A percentile compares a stretch with the other conserved stretches of the same genome.
phyloP scores from a whole-genome alignment of 2,329 filamentous ascomycete genomes.

The Diaporthe aspalathi region DNA sequence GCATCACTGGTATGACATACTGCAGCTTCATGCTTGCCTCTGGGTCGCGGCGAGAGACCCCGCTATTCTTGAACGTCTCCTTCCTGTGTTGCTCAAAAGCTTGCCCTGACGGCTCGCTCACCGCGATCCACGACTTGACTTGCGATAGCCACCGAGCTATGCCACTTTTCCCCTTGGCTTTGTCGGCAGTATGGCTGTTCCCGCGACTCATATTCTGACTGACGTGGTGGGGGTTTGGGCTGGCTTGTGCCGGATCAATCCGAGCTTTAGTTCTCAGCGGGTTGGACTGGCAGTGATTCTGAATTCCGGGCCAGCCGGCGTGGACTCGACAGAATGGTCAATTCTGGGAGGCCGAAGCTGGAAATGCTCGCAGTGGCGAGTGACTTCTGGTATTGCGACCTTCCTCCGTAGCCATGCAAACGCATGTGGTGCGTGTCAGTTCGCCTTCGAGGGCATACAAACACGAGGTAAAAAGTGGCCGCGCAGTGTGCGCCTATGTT shows the following conservation, averaged over 20 bases:
- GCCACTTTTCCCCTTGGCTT: constrained; percentile 46
- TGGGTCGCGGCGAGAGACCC: constrained; percentile 57
- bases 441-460: not conserved
- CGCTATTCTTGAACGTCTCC: constrained; percentile 56
- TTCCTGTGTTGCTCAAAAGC: constrained; percentile 60
- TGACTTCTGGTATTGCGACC: not conserved
- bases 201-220: constrained; percentile 18
- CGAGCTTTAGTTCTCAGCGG: not conserved
- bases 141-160: constrained; percentile 54
- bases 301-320: not conserved
- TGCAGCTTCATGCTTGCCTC: constrained; percentile 59
- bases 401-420: not conserved
- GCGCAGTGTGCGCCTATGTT: not conserved
- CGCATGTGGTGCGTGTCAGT: not conserved
- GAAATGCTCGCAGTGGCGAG: not conserved
- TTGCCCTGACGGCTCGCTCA: constrained; percentile 62
- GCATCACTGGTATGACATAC: constrained; percentile 8
- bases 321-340: not conserved
- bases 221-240: not conserved
- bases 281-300: not conserved
- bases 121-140: constrained; percentile 61
- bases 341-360: not conserved
- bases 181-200: not conserved
- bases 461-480: not conserved
- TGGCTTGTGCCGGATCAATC: not conserved